Base-by-base conservation (phyloP, 768 basidiomycete species). In the Boletus rex-veris region DNA sequence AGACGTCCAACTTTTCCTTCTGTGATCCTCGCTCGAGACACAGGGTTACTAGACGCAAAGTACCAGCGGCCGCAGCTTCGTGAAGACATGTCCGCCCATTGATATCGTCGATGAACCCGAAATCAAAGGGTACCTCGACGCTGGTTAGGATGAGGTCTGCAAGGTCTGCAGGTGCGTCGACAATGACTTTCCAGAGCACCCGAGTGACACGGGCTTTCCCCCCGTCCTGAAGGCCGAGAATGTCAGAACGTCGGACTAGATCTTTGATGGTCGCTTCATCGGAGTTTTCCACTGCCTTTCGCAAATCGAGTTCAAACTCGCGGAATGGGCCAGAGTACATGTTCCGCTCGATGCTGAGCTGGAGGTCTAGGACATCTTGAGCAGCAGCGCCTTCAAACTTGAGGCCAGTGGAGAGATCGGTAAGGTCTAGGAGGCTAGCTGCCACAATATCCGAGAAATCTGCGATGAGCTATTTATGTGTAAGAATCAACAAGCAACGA, bases 41-140 rank as follows among this genome's bases (percentile, higher is more conserved):
- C 24, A 95, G 70, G 57, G 84, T 72, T 53, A 92, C 91, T 45
- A 98, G 81, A 12, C 86, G 80, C 19, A 85, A 72, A 12, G 82
- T 78, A 3, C 97, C 96, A 12, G 87, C 84, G 46, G 93, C 92
- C 15, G 94, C 88, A 3, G 95, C 92, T 67, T 94, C 92, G 64
- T 98, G 97, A 19, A 98, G 80, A 59, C 91, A 92, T 4, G 90
- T 95, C 35, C 97, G 83, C 39, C 89, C 91, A 67, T 98, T 98
- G 75, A 99, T 99, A 61, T 98, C 94, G 67, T 98, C 97, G 44
- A 98, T 79, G 66, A 92, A 98, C 44, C 79, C 77, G 67, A 92
- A 98, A 70, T 98, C 91, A 67, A 98, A 92, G 0, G 86, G 84
- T 14, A 73, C 74, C 24, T 77, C 75, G 18, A 88, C 72, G 15